Base-by-base conservation (phyloP, 176 grass and related monocot genomes). In the Oropetium thomaeum region DNA sequence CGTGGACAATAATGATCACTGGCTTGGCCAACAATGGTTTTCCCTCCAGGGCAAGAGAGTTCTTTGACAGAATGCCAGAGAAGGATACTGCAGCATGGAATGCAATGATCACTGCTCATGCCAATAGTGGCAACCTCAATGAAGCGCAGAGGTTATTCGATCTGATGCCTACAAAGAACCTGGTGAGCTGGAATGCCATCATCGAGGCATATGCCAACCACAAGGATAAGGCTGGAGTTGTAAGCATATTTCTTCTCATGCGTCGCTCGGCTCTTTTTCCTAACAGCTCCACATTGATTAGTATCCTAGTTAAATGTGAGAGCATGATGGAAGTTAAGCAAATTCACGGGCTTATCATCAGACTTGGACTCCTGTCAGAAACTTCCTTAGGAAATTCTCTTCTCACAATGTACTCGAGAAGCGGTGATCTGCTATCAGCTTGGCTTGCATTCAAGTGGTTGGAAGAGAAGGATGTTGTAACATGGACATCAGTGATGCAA, bases 361-460 rank as follows among this genome's bases (percentile, higher is more conserved):
- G 58, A 40, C 5, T 83, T 9, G 88, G 94, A 52, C 47, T 89
- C 63, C 77, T 87, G n/a, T 34, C 80, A 29, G 74, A 93, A 77
- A 76, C 82, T 58, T 83, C 31, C 55, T 73, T 97, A 63, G 86
- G 69, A 38, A 97, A 93, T 34, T 76, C 90, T n/a, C 53, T 97
- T 54, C 44, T 97, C 58, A 74, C 71, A 31, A 78, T 87, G 88
- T 93, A 97, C 57, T 93, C 94, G 0, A 93, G 83, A 85, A 89
- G 90, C 48, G 88, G 90, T 30, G 79, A 87, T 55, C 78, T 91
- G 74, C 37, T 70, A 29, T 85, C 76, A 10, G 43, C 84, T 8
- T 65, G 58, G 81, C 59, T 68, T 87, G 69, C 88, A 69, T 91
- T 92, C 71, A 57, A 76, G 63, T 71, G 22, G 37, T 39, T 86